These are phyloP conservation scores for Cerioporus squamosus DNA, from an alignment of 1,284 basidiomycete genomes.

Conservation along the genomic window DNA sequence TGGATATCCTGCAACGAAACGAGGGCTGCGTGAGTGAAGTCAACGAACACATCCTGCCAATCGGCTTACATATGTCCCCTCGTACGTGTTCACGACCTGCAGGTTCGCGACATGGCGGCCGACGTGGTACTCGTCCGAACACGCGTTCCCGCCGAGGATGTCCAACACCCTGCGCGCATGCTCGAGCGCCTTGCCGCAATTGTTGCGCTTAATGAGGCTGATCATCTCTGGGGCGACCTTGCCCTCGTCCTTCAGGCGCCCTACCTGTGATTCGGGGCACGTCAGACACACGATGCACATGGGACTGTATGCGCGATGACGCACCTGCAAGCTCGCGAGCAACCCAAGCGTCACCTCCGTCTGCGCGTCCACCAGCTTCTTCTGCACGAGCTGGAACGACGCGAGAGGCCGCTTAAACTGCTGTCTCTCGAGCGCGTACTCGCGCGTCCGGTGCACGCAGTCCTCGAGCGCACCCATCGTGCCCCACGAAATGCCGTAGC, in stretches of 20 bases:
- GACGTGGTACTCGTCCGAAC: slow-evolving; percentile 92
- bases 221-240: slow-evolving; percentile 91
- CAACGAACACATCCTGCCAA: background rate
- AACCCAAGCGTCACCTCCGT: slow-evolving; percentile 87
- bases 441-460: slow-evolving; percentile 78
- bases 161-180: slow-evolving; percentile 84
- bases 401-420: slow-evolving; percentile 92
- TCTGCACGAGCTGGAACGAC: slow-evolving; percentile 95
- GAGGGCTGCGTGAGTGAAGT: background rate
- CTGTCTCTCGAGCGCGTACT: slow-evolving; percentile 87
- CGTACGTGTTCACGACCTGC: slow-evolving; percentile 93
- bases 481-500: slow-evolving; percentile 92
- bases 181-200: slow-evolving; percentile 90
- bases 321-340: slow-evolving; percentile 65
- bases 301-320: too few relatives aligned
- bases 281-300: too few relatives aligned
- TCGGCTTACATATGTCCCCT: slow-evolving; percentile 67
- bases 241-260: slow-evolving; percentile 86
- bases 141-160: slow-evolving; percentile 91
- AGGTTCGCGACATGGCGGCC: slow-evolving; percentile 90
- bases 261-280: slow-evolving; percentile 56
- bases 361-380: slow-evolving; percentile 94
- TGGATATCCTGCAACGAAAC: slow-evolving; percentile 69
- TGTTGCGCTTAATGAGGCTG: slow-evolving; percentile 94
- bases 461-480: slow-evolving; percentile 96